Evolutionary conservation across 208 protist genomes (phyloP), one percentile per base, ranked within the genome.

Genomic region (Acanthamoeba sp.): DNA sequence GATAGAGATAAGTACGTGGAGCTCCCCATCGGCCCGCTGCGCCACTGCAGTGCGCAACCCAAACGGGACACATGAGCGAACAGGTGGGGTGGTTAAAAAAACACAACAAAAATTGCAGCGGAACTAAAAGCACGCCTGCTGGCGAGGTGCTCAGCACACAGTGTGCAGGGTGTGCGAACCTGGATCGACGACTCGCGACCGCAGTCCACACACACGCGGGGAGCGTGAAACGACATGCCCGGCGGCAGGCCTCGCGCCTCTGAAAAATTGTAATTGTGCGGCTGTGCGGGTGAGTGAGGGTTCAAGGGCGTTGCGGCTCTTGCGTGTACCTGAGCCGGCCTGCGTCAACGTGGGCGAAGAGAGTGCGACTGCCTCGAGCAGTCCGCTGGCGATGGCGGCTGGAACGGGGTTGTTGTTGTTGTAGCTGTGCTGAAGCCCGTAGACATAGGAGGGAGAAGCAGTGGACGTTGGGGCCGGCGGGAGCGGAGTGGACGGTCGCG

Each of bases 151-250:
- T n/a, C n/a, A n/a, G n/a, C n/a, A n/a, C n/a, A n/a, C n/a, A n/a
- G n/a, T n/a, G n/a, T n/a, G n/a, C n/a, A n/a, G n/a, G n/a, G n/a
- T n/a, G n/a, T n/a, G n/a, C 52, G 18, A 59, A 73, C 64, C 64
- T 80, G 71, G 29, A 80, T 80, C 32, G 71, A 80, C 5, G 71
- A 80, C 71, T 80, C 71, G 18, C 71, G 32, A 2, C 71, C 71
- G 22, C 71, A 80, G 3, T 80, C 71, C 14, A 80, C 71, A 10
- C 71, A 80, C 34, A 80, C 71, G 0, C 71, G 71, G 10, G 71
- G 36, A 5, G 71, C 22, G 71, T 50, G 36, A 4, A 80, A 45
- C 71, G 71, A 7, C 9, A 34, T 7, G 5, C 36, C 71, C 22
- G 18, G 36, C 2, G 36, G 71, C 27, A 38, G 7, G 22, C 32